Evolutionary conservation across 2,329 filamentous ascomycete species (phyloP).

Genomic region (Aspergillus texensis): DNA sequence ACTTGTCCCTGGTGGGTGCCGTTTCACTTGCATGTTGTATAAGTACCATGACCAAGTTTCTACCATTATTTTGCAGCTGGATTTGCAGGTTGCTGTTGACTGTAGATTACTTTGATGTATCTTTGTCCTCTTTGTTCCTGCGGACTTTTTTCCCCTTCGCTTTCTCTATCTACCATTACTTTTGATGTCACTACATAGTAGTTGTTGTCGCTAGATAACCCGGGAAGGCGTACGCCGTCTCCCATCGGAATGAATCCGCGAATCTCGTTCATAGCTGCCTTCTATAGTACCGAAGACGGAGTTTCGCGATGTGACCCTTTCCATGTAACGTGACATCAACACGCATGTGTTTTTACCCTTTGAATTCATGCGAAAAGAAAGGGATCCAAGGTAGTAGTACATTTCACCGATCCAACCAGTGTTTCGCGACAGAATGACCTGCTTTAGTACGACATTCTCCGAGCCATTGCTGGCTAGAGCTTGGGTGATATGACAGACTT

Average conservation of each 20-base stretch:
- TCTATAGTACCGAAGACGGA: no score
- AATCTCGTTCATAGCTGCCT: background rate
- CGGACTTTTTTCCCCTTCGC: background rate
- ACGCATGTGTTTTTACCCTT: no score
- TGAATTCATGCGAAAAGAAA: background rate
- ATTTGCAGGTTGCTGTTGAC: background rate
- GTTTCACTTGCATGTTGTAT: slow-evolving; percentile 14
- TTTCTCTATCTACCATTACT: background rate
- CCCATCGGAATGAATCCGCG: background rate
- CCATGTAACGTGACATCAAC: background rate
- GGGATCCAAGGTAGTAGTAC: background rate
- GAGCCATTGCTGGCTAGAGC: background rate
- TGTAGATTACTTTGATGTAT: slow-evolving; percentile 9
- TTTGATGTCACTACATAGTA: background rate
- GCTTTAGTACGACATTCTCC: background rate
- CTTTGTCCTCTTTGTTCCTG: background rate
- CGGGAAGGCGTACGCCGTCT: background rate
- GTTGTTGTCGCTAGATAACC: background rate
- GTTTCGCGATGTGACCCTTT: background rate
- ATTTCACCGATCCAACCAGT: no score
- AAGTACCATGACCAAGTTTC: slow-evolving; percentile 9
- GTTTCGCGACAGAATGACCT: background rate
- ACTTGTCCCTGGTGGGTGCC: slow-evolving; percentile 7
- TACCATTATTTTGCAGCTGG: background rate
- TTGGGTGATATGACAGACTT: background rate